Base-by-base conservation (phyloP, 2,329 filamentous ascomycete species). In the Arthrobotrys entomopaga region DNA sequence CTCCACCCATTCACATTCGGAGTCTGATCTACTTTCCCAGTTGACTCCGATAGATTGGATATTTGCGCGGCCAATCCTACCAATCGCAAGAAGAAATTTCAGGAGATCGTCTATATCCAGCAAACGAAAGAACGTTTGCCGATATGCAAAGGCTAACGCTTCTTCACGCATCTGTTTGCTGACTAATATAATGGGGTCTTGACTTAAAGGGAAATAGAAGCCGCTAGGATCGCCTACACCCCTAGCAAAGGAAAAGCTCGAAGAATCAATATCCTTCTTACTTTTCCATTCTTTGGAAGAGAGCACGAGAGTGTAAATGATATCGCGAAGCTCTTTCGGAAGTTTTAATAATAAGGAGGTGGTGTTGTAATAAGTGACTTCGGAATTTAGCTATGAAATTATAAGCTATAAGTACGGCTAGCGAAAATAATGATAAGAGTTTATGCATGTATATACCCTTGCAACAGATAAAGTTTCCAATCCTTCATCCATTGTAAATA, bases 11-110 rank as follows among this genome's bases (percentile, higher is more conserved):
- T 43, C 40, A 43, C 40, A 43, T 43, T 13, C 40, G 10, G 40
- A 13, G 40, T 43, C 40, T 43, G 40, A 43, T 43, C 40, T 43
- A 10, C 40, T 43, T 13, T 43, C 40, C 40, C 40, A 43, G 40
- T 43, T 43, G 40, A 43, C 40, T 10, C 11, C 13, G n/a, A 43
- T 43, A 3, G 40, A 43, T 10, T 13, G 40, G 11, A 43, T 43
- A 43, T 43, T 43, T 43, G 40, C 40, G n/a, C 40, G 40, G 40
- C 40, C 40, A 43, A 43, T 43, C 40, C 40, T 43, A 43, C 40
- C 40, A 43, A 43, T 43, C n/a, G 40, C 40, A 43, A 43, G 40
- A 43, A 43, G 40, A 43, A 43, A 43, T 43, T 43, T 43, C n/a
- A 43, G 40, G 40, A 43, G 40, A 16, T 43, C 40, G 10, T 43